A percentile compares a stretch with the other conserved stretches of the same genome.
phyloP scores from a whole-genome alignment of 2,329 filamentous ascomycete genomes.

The Xylaria sp. region DNA sequence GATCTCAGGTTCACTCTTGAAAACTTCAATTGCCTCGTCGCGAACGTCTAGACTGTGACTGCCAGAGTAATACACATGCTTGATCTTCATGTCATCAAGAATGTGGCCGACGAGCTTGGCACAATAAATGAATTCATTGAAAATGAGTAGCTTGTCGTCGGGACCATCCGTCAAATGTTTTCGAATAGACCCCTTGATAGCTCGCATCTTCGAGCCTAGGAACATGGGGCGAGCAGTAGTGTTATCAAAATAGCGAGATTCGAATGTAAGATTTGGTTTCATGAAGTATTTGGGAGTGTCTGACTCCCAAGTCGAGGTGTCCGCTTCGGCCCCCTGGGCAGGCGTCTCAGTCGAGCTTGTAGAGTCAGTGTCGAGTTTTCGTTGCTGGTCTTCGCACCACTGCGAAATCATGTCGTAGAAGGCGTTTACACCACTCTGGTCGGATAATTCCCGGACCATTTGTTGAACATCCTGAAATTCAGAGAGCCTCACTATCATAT shows the following conservation, averaged over 20 bases:
- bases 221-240: not conserved
- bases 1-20: not conserved
- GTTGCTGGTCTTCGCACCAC: not conserved
- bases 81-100: not conserved
- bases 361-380: not conserved
- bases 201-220: constrained; percentile 19
- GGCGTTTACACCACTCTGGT: not conserved
- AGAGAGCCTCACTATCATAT: not conserved
- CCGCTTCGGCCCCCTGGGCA: not conserved
- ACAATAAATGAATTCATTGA: constrained; percentile 11
- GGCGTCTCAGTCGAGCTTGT: not conserved
- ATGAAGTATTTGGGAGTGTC: not conserved
- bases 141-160: constrained; percentile 26
- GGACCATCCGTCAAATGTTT: constrained; percentile 23
- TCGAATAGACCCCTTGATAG: constrained; percentile 4
- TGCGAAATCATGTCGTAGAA: not conserved
- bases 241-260: not conserved
- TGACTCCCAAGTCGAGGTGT: not conserved
- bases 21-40: not conserved
- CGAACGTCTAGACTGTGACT: not conserved
- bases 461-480: not conserved
- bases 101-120: not conserved
- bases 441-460: not conserved
- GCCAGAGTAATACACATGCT: constrained; percentile 2
- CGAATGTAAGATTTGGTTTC: not conserved